Base-by-base conservation (phyloP, 2,329 filamentous ascomycete genomes). In the Fusarium euwallaceae region DNA sequence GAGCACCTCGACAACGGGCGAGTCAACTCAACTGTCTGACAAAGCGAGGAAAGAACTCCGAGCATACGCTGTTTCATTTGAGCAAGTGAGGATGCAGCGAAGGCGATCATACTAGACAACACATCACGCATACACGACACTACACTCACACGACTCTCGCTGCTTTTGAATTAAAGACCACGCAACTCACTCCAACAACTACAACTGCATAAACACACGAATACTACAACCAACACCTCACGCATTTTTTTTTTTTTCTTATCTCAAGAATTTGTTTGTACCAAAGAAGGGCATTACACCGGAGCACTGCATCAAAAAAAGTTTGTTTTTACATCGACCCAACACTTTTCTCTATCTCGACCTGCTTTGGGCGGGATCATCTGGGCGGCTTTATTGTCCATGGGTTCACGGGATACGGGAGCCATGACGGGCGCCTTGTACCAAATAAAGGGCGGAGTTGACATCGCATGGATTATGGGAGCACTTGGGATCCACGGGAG, bases 1-100 rank as follows among this genome's bases (percentile, higher is more conserved):
- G 76, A 94, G 92, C 82, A 87, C 86, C 62, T 83, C 88, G 29
- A 90, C 89, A 67, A 82, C 82, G 61, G 87, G 87, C 77, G 90
- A 91, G 67, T 82, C 84, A 24, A 82, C 82, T 51, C 87, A 89
- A 58, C 86, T 97, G 74, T 95, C 95, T 4, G 92, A 94, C 74
- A 93, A 93, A 83, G 92, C 94, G 32, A 91, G 91, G 78, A 92
- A 90, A 82, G 95, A 97, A 82, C 89, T 98, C 39, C 91, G 92
- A 80, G 92, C 93, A 76, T 98, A 98, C 83, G 94, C 94, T 76
- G 94, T 93, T 80, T 95, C 93, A 3, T 98, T 98, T 81, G 95
- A 98, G 83, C 93, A 95, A 76, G 92, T 93, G 67, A 89, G 94
- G 71, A 81, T 87, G 64, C 88, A 90, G 78, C 88, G 89, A 76